These are phyloP conservation scores for Pilobolus umbonatus DNA, from an alignment of 192 early-diverging fungal species.

Conservation along the genomic window DNA sequence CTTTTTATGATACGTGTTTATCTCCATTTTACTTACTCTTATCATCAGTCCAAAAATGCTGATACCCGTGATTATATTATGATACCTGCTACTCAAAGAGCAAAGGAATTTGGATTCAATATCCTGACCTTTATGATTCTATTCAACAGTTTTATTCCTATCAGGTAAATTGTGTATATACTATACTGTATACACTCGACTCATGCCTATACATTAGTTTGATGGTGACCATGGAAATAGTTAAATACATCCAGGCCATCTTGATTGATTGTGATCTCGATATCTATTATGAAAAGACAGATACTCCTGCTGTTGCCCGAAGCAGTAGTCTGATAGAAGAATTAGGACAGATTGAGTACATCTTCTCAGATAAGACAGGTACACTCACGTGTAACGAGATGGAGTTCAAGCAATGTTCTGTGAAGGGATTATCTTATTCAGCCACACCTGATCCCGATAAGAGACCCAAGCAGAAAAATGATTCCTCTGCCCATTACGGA, in stretches of 20 bases:
- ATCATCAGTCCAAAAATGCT: neutral
- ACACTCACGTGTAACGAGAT: constrained; percentile 35
- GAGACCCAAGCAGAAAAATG: constrained; percentile 63
- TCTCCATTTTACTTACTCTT: neutral
- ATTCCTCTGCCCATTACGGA: constrained; percentile 54
- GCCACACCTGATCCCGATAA: constrained; percentile 82
- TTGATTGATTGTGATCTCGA: constrained; percentile 92
- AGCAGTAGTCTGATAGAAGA: constrained; percentile 91
- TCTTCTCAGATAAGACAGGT: constrained; percentile 35
- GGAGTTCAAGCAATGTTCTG: constrained; percentile 85
- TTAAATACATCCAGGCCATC: constrained; percentile 85
- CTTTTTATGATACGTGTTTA: neutral
- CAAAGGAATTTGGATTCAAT: constrained; percentile 71
- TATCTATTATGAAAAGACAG: constrained; percentile 90
- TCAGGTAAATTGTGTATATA: constrained; percentile 50
- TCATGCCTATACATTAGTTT: constrained; percentile 45
- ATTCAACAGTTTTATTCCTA: constrained; percentile 98
- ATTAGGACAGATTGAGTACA: constrained; percentile 89
- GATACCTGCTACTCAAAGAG: constrained; percentile 9
- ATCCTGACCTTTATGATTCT: constrained; percentile 96
- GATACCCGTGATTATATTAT: constrained; percentile 35
- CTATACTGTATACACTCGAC: neutral
- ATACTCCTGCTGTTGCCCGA: constrained; percentile 88
- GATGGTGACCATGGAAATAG: constrained; percentile 97
- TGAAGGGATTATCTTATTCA: constrained; percentile 89